Base-by-base conservation (phyloP, 768 basidiomycete genomes). In the Auriscalpium vulgare region DNA sequence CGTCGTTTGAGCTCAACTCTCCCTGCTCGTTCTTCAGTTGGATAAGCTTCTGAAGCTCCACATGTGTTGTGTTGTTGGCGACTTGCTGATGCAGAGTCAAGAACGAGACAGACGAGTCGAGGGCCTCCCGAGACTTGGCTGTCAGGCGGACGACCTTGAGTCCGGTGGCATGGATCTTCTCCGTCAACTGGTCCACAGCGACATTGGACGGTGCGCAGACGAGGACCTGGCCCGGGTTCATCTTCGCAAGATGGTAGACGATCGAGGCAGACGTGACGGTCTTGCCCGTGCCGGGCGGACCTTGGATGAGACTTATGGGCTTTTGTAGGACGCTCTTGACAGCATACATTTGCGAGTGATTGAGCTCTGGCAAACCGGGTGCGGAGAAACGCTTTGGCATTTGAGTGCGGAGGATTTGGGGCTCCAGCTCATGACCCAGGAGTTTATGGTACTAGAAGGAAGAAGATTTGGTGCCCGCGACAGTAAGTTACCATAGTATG, bases 201-300 rank as follows among this genome's bases (percentile, higher is more conserved):
- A 99, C 97, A 72, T 99, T 99, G 53, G 95, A 98, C 0, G 97
- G 97, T 8, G 97, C 97, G 68, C 94, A 95, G 59, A 99, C 97
- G 51, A 99, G 89, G 44, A 99, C 97, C 72, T 98, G 97, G 50
- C 95, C 95, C 0, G 95, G 94, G 67, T 98, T 98, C 95, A 99
- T 98, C 77, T 97, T 97, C 43, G 94, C 94, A 17, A 99, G 85
- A 68, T 99, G 95, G 70, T 98, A 91, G 47, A 99, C 97, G 62
- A 97, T 95, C 4, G 97, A 98, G 10, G 97, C 97, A 9, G 97
- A 99, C 0, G 97, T 99, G 53, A 99, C 97, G 1, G 97, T 99
- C 74, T 99, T 99, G 46, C 97, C 95, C 1, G 97, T 99, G 37
- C 97, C 97, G 17, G 97, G 97, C 37, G 97, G 97, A 13, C 97